Conservation (phyloP, 2,329 filamentous ascomycete species). For the Chaetomiaceae sp. region DNA sequence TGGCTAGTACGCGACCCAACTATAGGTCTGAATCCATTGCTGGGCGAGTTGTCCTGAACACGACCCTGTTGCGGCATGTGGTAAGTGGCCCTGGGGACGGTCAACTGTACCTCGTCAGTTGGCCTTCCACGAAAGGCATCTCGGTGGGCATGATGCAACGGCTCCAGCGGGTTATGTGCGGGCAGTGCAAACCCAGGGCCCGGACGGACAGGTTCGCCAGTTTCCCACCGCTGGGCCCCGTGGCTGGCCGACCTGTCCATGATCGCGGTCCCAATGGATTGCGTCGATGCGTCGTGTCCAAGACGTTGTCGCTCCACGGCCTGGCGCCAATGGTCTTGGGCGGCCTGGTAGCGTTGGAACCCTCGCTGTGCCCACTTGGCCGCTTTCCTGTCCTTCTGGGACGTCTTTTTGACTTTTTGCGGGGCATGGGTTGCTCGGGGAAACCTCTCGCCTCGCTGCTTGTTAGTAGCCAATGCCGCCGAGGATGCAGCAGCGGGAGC, state of each 20-base stretch:
- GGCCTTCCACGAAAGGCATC: neutral
- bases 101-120: neutral
- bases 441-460: neutral
- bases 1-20: slow-evolving; percentile 20
- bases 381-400: slow-evolving; percentile 23
- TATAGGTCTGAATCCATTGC: slow-evolving; percentile 18
- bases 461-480: neutral
- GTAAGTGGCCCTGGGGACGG: neutral
- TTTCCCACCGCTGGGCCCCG: slow-evolving; percentile 10
- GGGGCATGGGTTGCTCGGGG: slow-evolving; percentile 7
- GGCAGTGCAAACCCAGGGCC: slow-evolving; percentile 5
- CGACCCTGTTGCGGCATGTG: slow-evolving; percentile 8
- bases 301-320: slow-evolving; percentile 31
- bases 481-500: neutral
- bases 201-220: slow-evolving; percentile 2
- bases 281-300: slow-evolving; percentile 13
- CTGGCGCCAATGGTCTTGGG: slow-evolving; percentile 31
- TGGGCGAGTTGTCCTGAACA: neutral
- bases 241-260: slow-evolving; percentile 20
- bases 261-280: slow-evolving; percentile 1
- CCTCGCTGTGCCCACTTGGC: slow-evolving; percentile 39
- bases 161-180: slow-evolving; percentile 8
- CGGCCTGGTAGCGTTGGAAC: slow-evolving; percentile 44
- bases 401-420: slow-evolving; percentile 19
- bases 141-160: slow-evolving; percentile 5